These are phyloP conservation scores for Aphanoascus verrucosus DNA, from an alignment of 2,329 filamentous ascomycete genomes.

Conservation along the genomic window DNA sequence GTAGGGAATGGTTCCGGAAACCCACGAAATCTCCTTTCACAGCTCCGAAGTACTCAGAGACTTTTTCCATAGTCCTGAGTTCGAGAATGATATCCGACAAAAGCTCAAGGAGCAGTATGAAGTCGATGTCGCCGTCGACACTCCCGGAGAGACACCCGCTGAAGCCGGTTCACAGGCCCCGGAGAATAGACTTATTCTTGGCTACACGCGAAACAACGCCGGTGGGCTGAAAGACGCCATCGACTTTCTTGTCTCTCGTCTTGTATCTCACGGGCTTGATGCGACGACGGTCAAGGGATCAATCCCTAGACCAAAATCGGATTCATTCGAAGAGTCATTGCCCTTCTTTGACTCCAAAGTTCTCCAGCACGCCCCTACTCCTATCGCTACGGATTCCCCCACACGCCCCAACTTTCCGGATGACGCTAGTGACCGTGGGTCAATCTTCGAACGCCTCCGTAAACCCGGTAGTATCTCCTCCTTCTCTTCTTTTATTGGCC, in stretches of 20 bases:
- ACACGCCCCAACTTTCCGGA: constrained; percentile 76
- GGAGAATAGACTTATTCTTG: constrained; percentile 53
- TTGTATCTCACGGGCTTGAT: constrained; percentile 84
- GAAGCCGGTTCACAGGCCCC: constrained; percentile 36
- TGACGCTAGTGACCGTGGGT: constrained; percentile 68
- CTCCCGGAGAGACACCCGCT: constrained; percentile 26
- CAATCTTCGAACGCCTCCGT: constrained; percentile 80
- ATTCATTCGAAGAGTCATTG: constrained; percentile 94
- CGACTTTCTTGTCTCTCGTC: constrained; percentile 77
- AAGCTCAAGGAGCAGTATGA: constrained; percentile 89
- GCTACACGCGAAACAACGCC: constrained; percentile 93
- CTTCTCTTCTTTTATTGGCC: constrained; percentile 89
- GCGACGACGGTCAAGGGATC: constrained; percentile 77
- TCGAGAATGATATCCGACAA: constrained; percentile 64
- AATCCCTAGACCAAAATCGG: constrained; percentile 96
- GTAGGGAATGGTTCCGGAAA: constrained; percentile 92
- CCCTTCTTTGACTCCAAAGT: constrained; percentile 97
- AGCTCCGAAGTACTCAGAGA: constrained; percentile 64
- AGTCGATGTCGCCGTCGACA: constrained; percentile 68
- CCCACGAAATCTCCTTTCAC: constrained; percentile 78
- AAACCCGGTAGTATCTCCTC: constrained; percentile 92
- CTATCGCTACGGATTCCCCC: constrained; percentile 74
- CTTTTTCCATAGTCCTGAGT: constrained; percentile 72
- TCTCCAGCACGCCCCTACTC: constrained; percentile 77
- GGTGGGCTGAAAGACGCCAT: constrained; percentile 92